Conservation (phyloP, 2,329 filamentous ascomycete genomes). For the Diaporthe australafricana region DNA sequence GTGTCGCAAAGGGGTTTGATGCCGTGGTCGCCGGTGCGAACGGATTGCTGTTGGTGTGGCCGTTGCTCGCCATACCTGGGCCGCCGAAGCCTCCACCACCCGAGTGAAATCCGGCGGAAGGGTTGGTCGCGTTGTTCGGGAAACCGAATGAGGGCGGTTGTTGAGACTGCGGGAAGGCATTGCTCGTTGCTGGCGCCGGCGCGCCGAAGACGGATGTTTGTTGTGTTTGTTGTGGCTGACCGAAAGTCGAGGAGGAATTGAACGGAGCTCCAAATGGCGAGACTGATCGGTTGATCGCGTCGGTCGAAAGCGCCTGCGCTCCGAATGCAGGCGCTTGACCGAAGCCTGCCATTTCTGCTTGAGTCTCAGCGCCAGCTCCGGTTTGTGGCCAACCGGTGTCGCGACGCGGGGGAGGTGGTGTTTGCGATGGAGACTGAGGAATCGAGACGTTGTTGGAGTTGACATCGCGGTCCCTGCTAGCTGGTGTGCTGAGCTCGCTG, state of each 20-base stretch:
- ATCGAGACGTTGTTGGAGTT: constrained; percentile 26
- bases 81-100: constrained; percentile 29
- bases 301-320: constrained; percentile 38
- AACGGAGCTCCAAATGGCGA: constrained; percentile 38
- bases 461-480: constrained; percentile 24
- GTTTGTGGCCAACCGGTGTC: constrained; percentile 21
- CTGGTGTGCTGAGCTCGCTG: constrained; percentile 30
- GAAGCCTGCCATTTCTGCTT: constrained; percentile 38
- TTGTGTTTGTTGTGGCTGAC: constrained; percentile 27
- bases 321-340: constrained; percentile 38
- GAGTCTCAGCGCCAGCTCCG: constrained; percentile 26
- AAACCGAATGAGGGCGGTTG: constrained; percentile 15
- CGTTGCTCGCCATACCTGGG: constrained; percentile 26
- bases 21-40: constrained; percentile 26
- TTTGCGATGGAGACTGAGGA: constrained; percentile 16
- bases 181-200: constrained; percentile 3
- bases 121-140: constrained; percentile 20
- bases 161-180: not conserved
- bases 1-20: constrained; percentile 39
- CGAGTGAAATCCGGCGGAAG: not conserved
- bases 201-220: constrained; percentile 34
- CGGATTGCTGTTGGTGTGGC: constrained; percentile 30
- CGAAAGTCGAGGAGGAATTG: constrained; percentile 31
- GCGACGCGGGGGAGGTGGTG: constrained; percentile 12
- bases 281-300: constrained; percentile 31